Percentiles rank a stretch among this genome's conserved stretches.
Conservation (phyloP, 2,329 filamentous ascomycete species). For the Colletotrichum sansevieriae region DNA sequence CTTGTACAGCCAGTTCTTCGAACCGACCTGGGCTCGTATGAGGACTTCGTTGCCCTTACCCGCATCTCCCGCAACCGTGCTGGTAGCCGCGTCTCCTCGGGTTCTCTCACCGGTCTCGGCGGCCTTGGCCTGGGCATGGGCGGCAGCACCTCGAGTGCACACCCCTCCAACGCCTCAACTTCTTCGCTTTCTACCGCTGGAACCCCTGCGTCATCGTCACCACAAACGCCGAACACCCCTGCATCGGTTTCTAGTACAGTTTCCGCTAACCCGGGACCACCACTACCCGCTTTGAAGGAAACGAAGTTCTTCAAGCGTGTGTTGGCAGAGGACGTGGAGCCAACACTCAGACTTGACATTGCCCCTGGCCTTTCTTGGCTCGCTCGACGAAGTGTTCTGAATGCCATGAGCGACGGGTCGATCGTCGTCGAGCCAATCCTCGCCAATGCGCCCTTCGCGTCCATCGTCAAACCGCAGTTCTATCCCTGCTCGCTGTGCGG, state of each 20-base stretch:
- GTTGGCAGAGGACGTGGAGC: slow-evolving; percentile 91
- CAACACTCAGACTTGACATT: slow-evolving; percentile 88
- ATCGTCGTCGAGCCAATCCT: slow-evolving; percentile 92
- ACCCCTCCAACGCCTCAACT: slow-evolving; percentile 70
- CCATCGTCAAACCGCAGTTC: slow-evolving; percentile 64
- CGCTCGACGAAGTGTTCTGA: slow-evolving; percentile 85
- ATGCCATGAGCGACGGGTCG: slow-evolving; percentile 84
- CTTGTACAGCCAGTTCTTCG: slow-evolving; percentile 87
- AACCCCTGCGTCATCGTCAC: slow-evolving; percentile 64
- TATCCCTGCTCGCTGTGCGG: slow-evolving; percentile 90
- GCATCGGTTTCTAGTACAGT: slow-evolving; percentile 64
- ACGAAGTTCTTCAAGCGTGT: slow-evolving; percentile 94
- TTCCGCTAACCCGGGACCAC: slow-evolving; percentile 52
- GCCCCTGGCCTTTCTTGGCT: slow-evolving; percentile 96
- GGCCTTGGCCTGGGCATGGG: slow-evolving; percentile 61
- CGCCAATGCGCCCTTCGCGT: slow-evolving; percentile 63
- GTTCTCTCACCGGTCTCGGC: slow-evolving; percentile 69
- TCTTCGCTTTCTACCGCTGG: slow-evolving; percentile 66
- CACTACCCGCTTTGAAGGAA: slow-evolving; percentile 80
- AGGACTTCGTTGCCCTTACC: slow-evolving; percentile 86
- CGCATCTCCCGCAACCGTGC: slow-evolving; percentile 73
- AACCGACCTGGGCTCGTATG: slow-evolving; percentile 83
- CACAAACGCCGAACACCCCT: slow-evolving; percentile 70
- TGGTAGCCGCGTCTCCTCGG: slow-evolving; percentile 75
- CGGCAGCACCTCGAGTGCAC: slow-evolving; percentile 60